Conservation (phyloP, 2,329 filamentous ascomycete species). For the Biscogniauxia marginata region DNA sequence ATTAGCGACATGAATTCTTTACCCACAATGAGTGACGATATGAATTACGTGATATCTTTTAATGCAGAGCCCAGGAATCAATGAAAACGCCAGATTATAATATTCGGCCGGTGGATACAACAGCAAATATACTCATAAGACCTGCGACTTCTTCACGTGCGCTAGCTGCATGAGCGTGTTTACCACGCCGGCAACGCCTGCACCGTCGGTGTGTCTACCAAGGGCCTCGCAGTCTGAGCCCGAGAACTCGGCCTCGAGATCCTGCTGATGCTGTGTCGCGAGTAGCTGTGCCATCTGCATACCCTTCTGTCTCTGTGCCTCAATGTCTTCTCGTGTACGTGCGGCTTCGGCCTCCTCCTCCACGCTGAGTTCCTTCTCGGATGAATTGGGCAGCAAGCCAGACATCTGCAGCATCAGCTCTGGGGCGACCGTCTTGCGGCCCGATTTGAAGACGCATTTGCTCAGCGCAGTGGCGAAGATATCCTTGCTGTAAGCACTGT, state of each 20-base stretch:
- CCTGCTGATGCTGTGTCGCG: conserved; percentile 27
- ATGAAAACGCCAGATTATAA: neutral
- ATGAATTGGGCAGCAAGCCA: conserved; percentile 54
- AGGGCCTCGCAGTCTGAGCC: conserved; percentile 32
- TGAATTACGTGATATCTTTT: too few relatives aligned
- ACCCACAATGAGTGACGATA: too few relatives aligned
- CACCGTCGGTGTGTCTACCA: conserved; percentile 36
- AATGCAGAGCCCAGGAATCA: neutral
- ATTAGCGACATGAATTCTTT: too few relatives aligned
- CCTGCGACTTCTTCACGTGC: conserved; percentile 28
- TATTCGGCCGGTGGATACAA: neutral
- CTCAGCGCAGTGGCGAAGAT: conserved; percentile 52
- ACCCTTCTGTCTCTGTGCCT: conserved; percentile 34
- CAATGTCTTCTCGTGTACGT: conserved; percentile 30
- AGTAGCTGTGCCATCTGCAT: conserved; percentile 33
- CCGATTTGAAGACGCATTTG: conserved; percentile 61
- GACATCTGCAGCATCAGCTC: conserved; percentile 59
- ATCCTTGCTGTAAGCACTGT: conserved; percentile 17
- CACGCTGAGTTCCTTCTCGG: conserved; percentile 6
- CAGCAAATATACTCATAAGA: conserved; percentile 22
- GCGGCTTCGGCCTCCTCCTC: conserved; percentile 6
- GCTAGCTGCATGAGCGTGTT: conserved; percentile 35
- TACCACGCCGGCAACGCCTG: conserved; percentile 34
- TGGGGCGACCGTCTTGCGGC: conserved; percentile 63
- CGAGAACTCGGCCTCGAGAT: conserved; percentile 31